Evolutionary conservation across 1,139 yeast genomes (phyloP).

Genomic region (Sugiyamaella grinbergsii): DNA sequence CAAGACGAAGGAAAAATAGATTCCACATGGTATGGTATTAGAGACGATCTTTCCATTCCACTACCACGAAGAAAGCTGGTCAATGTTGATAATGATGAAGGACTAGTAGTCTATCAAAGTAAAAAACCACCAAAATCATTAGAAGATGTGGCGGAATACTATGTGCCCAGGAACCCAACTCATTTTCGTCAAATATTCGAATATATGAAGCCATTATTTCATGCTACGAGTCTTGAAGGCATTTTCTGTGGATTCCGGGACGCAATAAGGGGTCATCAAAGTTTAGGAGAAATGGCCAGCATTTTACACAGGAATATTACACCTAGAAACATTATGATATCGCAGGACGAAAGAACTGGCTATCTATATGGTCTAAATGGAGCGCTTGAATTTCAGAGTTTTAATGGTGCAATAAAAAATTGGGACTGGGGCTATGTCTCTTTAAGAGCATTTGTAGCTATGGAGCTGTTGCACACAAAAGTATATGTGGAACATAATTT

Average conservation of each 20-base stretch:
- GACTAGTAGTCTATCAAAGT: slow-evolving; percentile 8
- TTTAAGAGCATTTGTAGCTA: slow-evolving; percentile 18
- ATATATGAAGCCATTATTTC: slow-evolving; percentile 16
- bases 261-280: slow-evolving; percentile 17
- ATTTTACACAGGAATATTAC: slow-evolving; percentile 19
- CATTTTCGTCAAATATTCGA: slow-evolving; percentile 20
- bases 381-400: slow-evolving; percentile 13
- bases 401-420: not conserved
- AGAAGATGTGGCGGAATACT: slow-evolving; percentile 5
- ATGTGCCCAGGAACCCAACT: slow-evolving; percentile 14
- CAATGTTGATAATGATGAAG: slow-evolving; percentile 18
- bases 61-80: slow-evolving; percentile 14
- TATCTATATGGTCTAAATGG: slow-evolving; percentile 18
- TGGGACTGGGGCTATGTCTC: slow-evolving; percentile 20
- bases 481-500: slow-evolving; percentile 20
- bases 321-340: slow-evolving; percentile 18
- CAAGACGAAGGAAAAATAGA: not conserved
- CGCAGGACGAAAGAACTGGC: slow-evolving; percentile 19
- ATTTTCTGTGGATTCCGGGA: slow-evolving; percentile 19
- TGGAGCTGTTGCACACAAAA: slow-evolving; percentile 18
- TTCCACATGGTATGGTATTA: slow-evolving; percentile 20
- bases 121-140: slow-evolving; percentile 16
- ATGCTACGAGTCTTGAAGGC: slow-evolving; percentile 11
- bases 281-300: slow-evolving; percentile 14
- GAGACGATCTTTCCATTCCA: slow-evolving; percentile 13